phyloP scores from a whole-genome alignment of 2,329 filamentous ascomycete species.

The Hypocreales sp. region DNA sequence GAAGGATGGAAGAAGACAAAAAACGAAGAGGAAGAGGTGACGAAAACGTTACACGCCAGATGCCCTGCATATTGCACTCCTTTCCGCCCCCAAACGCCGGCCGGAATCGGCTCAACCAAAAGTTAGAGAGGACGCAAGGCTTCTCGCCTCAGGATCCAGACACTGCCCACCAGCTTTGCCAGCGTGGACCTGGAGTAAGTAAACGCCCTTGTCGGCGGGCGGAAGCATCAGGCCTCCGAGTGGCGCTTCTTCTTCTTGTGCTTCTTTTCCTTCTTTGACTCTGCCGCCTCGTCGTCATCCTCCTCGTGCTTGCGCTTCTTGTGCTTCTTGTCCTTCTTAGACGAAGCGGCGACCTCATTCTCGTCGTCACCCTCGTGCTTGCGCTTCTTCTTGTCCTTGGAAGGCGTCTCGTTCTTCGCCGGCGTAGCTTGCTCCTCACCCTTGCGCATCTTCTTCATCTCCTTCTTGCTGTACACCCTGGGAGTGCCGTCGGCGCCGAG shows the following conservation, averaged over 20 bases:
- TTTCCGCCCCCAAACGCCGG: conserved; percentile 18
- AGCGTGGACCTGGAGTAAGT: no score
- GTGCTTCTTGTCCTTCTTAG: conserved; percentile 46
- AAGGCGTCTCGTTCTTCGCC: conserved; percentile 25
- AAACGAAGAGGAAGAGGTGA: conserved; percentile 1
- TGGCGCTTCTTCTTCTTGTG: conserved; percentile 33
- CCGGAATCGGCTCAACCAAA: conserved; percentile 9
- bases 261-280: conserved; percentile 45
- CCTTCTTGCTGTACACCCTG: conserved; percentile 58
- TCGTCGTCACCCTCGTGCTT: conserved; percentile 55
- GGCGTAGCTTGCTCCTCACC: conserved; percentile 33
- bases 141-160: no score
- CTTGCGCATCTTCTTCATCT: conserved; percentile 58
- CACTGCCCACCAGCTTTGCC: no score
- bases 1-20: background rate
- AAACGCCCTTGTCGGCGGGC: no score
- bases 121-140: no score
- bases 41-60: conserved; percentile 17
- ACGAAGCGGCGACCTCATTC: conserved; percentile 40
- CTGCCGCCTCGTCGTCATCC: conserved; percentile 43
- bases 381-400: conserved; percentile 51
- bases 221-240: conserved; percentile 11
- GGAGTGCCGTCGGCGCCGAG: conserved; percentile 50
- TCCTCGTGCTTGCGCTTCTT: conserved; percentile 64
- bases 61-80: conserved; percentile 11